Evolutionary conservation across 2,329 filamentous ascomycete genomes (phyloP), one percentile per base, ranked within the genome.

Genomic region (Botryotinia convoluta): DNA sequence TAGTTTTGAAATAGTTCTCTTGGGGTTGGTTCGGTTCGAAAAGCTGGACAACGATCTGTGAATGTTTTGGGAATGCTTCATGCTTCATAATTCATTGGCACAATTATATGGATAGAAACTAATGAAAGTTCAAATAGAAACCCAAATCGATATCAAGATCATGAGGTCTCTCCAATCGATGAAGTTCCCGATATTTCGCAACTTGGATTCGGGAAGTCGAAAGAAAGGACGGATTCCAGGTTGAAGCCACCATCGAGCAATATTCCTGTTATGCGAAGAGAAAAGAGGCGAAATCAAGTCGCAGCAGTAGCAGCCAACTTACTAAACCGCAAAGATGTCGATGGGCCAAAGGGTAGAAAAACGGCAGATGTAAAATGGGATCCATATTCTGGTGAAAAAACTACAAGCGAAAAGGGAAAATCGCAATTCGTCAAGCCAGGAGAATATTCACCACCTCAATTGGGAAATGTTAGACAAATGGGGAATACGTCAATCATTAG

Each of bases 381-480:
- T 81, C 87, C 87, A 65, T 88, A 87, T 79, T 91, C 91, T 4
- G 90, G 89, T 14, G 90, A 92, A 78, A 88, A 89, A 57, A 90
- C 88, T 8, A 86, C 84, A n/a, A 87, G 83, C 72, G 82, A 85
- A 32, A 85, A 83, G 65, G 89, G 89, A 22, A 87, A 85, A 73
- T 83, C 87, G 39, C 86, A 86, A 57, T 88, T 88, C 74, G 86
- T 88, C 39, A 87, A 86, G 74, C 87, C 90, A 29, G 85, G 86
- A 45, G 83, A 86, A 73, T 87, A 83, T 75, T 83, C 80, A 4
- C 82, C 77, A 39, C 76, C 77, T 37, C 71, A 73, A 51, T 73
- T 76, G 63, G 75, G 73, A 45, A 57, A 73, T 57, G 62, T 76
- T 44, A 69, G 72, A 35, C 29, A 65, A 45, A 65, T 79, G 45